Evolutionary conservation across 768 basidiomycete genomes (phyloP), one percentile per base, ranked within the genome.

Genomic region (Xerocomellus amylosporus): DNA sequence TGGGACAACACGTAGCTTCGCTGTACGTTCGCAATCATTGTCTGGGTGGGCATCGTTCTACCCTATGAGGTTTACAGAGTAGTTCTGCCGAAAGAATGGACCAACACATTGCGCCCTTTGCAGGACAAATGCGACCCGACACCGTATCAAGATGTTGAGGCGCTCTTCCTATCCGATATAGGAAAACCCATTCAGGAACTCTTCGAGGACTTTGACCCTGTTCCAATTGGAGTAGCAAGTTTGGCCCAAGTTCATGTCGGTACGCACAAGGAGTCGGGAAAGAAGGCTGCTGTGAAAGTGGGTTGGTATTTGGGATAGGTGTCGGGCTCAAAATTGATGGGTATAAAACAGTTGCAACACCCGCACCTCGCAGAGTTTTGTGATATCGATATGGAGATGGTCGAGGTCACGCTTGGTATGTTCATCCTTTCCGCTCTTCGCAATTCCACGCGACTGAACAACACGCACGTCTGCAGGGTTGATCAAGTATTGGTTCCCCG

Each of bases 91-190:
- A 69, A 73, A 24, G 85, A 88, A 64, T 88, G 86, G 86, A 82
- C 80, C 1, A 66, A 61, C 13, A 78, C 78, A 0, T 79, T 83
- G 80, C 72, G 76, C 41, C 80, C 80, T 7, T 72, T 92, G 54
- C 95, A 98, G 68, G 97, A 98, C 73, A 88, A 88, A 65, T 99
- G 97, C 70, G 88, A 90, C 53, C 90, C 94, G 2, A 96, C 95
- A 2, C 81, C 87, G 0, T 86, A 90, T 56, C 80, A 87, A 61
- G 87, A 86, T 54, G 70, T 98, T 12, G 83, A 93, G 58, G 73
- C 71, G 1, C 80, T 98, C 62, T 88, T 98, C 69, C 61, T 85
- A 17, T 74, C 78, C 9, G 97, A 98, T 68, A 87, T 93, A 70
- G 92, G 89, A 8, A 67, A 72, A 37, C 76, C 83, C 0, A 80